These are phyloP conservation scores for Aspergillus viridinutans DNA, from an alignment of 2,329 filamentous ascomycete species.

Conservation along the genomic window DNA sequence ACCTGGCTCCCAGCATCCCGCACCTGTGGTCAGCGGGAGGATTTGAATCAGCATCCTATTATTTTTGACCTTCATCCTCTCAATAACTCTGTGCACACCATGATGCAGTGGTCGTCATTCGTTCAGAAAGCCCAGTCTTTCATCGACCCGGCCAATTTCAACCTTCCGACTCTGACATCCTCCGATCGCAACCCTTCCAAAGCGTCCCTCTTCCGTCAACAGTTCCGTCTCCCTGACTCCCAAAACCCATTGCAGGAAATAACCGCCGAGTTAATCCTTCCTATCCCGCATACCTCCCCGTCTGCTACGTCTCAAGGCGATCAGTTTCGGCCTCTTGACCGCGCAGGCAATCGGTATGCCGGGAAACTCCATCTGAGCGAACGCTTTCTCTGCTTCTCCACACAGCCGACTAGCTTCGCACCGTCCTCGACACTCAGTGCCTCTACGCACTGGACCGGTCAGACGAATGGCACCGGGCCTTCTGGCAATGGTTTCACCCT, in stretches of 20 bases:
- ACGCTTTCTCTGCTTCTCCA: slow-evolving; percentile 93
- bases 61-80: not conserved
- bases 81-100: slow-evolving; percentile 24
- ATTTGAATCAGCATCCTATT: not conserved
- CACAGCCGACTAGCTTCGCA: slow-evolving; percentile 81
- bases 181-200: slow-evolving; percentile 83
- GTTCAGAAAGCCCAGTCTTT: slow-evolving; percentile 94
- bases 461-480: slow-evolving; percentile 87
- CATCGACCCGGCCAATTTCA: slow-evolving; percentile 82
- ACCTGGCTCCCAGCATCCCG: slow-evolving; percentile 8
- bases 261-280: slow-evolving; percentile 88
- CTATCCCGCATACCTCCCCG: slow-evolving; percentile 57
- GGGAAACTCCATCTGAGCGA: slow-evolving; percentile 93
- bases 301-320: slow-evolving; percentile 57
- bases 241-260: slow-evolving; percentile 96
- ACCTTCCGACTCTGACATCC: slow-evolving; percentile 66
- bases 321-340: slow-evolving; percentile 51
- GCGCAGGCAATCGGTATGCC: slow-evolving; percentile 75
- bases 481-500: slow-evolving; percentile 95
- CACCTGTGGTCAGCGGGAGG: not conserved
- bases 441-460: slow-evolving; percentile 81
- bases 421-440: slow-evolving; percentile 73
- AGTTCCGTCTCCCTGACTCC: slow-evolving; percentile 89
- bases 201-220: slow-evolving; percentile 85
- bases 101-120: slow-evolving; percentile 70